Base-by-base conservation (phyloP, 1,284 basidiomycete species). In the Pulveroboletus ridleyi region DNA sequence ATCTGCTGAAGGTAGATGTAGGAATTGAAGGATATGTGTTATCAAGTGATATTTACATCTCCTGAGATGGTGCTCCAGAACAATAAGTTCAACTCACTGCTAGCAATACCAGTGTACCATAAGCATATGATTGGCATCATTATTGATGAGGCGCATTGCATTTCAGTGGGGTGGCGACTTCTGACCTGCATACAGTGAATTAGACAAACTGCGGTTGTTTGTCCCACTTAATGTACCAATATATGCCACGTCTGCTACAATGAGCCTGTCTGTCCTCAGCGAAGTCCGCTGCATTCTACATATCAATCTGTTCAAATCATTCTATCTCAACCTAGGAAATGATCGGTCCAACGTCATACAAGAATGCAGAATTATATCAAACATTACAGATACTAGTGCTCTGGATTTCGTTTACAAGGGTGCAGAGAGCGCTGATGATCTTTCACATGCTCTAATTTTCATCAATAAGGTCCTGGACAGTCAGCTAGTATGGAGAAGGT, bases 51-150 rank as follows among this genome's bases (percentile, higher is more conserved):
- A 46, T 54, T 80, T 23, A 72, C 73, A 1, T 78, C 76, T 2
- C 78, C 79, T 6, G 78, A 81, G 65, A 80, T 81, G 79, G 72
- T 71, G 18, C 68, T 79, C 41, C 62, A 74, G 47, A 72, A 80
- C 61, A 53, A 56, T 14, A 63, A 53, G 23, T 79, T 80, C 63
- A 72, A 71, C 1, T 60, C 64, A 10, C 50, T 72, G 3, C 61
- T 80, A 4, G 65, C 63, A 7, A 61, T 57, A 18, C 63, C 70
- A 0, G 60, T 57, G 5, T 76, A 77, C 56, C 58, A 71, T 8
- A 64, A 71, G 10, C 41, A 66, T n/a, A 33, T 63, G 47, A 42
- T 64, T 17, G 41, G 46, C 0, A 56, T 78, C 18, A 66, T 80
- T 25, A 58, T 82, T 35, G 80, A 82, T 14, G 10, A 39, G 35